Evolutionary conservation across 495 filamentous ascomycete genomes (phyloP), one percentile per base, ranked within the genome.

Genomic region (Aspergillus nanangensis): DNA sequence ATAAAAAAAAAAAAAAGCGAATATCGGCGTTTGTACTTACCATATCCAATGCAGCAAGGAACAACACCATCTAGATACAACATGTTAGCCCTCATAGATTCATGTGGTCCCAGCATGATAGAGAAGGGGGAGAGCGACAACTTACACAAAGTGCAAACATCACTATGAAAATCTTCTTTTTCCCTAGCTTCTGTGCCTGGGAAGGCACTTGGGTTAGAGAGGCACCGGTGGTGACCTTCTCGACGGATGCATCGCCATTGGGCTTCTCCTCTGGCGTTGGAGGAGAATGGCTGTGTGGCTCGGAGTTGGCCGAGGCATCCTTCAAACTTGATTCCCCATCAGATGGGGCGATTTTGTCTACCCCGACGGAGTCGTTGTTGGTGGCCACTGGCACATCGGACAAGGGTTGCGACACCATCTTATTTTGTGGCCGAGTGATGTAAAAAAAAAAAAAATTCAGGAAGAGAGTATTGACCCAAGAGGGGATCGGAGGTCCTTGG

Each of bases 31-130:
- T n/a, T 1, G 13, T 40, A 42, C 57, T 37, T 63, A 76, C 72
- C 62, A 75, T 76, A 48, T 79, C 76, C 23, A 79, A 58, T 45
- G 76, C 76, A 3, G 76, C 76, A 25, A 79, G 65, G 48, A 79
- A 79, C 7, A 76, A 48, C 21, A 69, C 72, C 46, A 77, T 58
- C 74, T 77, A 50, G 8, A 58, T 15, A 19, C n/a, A n/a, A n/a
- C n/a, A n/a, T n/a, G n/a, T n/a, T n/a, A n/a, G n/a, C n/a, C n/a
- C n/a, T n/a, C n/a, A n/a, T n/a, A n/a, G n/a, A n/a, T n/a, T n/a
- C n/a, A n/a, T n/a, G n/a, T n/a, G n/a, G n/a, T 29, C 11, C 25
- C 37, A 32, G 44, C 8, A 32, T 19, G 9, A 5, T 4, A n/a
- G 27, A 24, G 10, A 19, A 20, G 41, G n/a, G n/a, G 24, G 39